A percentile compares a stretch with the other conserved stretches of the same genome.
phyloP scores from a whole-genome alignment of 2,329 filamentous ascomycete genomes.

The Colletotrichum tofieldiae region DNA sequence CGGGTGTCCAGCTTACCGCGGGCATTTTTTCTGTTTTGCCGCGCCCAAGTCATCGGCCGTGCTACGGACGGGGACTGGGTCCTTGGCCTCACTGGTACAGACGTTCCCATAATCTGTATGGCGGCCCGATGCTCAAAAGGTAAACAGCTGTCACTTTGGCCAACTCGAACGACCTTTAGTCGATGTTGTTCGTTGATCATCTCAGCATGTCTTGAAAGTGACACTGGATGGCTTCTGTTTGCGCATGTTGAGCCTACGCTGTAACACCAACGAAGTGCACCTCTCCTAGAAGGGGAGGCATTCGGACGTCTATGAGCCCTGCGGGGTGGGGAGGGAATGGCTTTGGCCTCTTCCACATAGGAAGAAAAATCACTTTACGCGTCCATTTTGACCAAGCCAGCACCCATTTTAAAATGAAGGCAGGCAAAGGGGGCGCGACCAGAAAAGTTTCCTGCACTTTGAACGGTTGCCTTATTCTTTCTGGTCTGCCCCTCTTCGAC shows the following conservation, averaged over 20 bases:
- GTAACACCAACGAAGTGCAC: background rate
- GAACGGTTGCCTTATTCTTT: background rate
- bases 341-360: background rate
- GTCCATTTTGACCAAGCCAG: slow-evolving; percentile 13
- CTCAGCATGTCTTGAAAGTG: background rate
- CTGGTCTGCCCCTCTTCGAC: background rate
- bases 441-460: slow-evolving; percentile 19
- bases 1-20: background rate
- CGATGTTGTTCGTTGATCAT: background rate
- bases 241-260: slow-evolving; percentile 2
- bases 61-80: background rate
- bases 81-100: background rate
- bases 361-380: background rate
- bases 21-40: background rate
- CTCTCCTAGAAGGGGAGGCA: background rate
- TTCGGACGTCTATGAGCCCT: background rate
- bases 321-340: background rate
- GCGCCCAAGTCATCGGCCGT: slow-evolving; percentile 9
- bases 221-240: background rate
- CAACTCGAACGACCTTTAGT: too few species aligned
- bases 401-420: background rate
- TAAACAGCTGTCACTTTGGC: background rate
- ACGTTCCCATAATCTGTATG: background rate
- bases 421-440: background rate
- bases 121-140: background rate